phyloP scores from a whole-genome alignment of 208 protist species.

The Trypanosoma vivax region DNA sequence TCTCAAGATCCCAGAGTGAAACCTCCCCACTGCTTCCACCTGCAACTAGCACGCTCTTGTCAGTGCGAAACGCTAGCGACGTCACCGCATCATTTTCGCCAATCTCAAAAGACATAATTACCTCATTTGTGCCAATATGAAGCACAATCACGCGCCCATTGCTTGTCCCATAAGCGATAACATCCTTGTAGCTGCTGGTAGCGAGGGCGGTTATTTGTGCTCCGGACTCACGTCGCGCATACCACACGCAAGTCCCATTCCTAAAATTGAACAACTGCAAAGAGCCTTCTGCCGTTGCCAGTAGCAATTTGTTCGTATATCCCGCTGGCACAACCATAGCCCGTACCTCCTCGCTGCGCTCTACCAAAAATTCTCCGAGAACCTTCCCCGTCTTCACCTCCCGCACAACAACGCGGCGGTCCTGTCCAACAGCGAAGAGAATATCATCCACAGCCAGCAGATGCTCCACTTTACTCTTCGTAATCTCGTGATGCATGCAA shows the following conservation, averaged over 20 bases:
- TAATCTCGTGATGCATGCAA: constrained; percentile 37
- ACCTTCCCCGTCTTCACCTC: constrained; percentile 54
- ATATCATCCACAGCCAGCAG: constrained; percentile 76
- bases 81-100: constrained; percentile 57
- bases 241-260: constrained; percentile 67
- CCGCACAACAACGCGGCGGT: constrained; percentile 70
- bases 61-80: constrained; percentile 70
- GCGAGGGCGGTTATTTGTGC: constrained; percentile 47
- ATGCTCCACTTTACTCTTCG: constrained; percentile 35
- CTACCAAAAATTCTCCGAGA: constrained; percentile 58
- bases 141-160: constrained; percentile 58
- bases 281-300: constrained; percentile 64
- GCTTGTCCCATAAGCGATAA: constrained; percentile 78
- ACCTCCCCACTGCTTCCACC: constrained; percentile 79
- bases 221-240: constrained; percentile 16
- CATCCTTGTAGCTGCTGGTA: constrained; percentile 73
- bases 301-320: constrained; percentile 85
- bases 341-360: constrained; percentile 51
- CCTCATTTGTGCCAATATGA: constrained; percentile 57
- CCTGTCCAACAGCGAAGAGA: constrained; percentile 64
- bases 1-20: constrained; percentile 77
- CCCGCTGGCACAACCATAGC: constrained; percentile 37
- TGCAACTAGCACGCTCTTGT: constrained; percentile 68
- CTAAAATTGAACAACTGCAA: constrained; percentile 88
- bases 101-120: constrained; percentile 69